Evolutionary conservation across 2,329 filamentous ascomycete genomes (phyloP), one percentile per base, ranked within the genome.

Genomic region (Xylaria sp.): DNA sequence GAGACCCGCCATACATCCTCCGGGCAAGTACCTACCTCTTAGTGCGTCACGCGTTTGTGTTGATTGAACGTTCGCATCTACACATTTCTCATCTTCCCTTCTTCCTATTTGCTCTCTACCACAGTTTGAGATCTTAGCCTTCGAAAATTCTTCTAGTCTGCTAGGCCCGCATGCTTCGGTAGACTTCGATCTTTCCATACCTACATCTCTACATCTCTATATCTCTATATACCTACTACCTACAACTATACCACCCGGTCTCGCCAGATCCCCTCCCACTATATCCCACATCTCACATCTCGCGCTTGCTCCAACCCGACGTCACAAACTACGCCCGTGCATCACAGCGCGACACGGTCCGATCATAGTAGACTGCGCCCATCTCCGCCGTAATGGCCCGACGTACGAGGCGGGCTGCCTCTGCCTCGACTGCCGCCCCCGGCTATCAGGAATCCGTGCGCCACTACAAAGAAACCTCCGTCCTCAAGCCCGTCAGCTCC

Each of bases 391-490:
- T 67, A 73, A 84, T 83, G 80, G 72, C 72, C 60, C 77, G 80
- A 67, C 81, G 81, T 66, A 70, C 65, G 64, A 72, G 69, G 34
- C 81, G 84, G 36, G 80, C 80, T 52, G 76, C 76, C 34, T 85
- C 84, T 36, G 79, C 80, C 60, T 84, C 84, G 25, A 85, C 82
- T 36, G 81, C 82, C 50, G 81, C 81, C 52, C 82, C 81, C 1
- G 72, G 81, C 63, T 80, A 84, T 66, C 74, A 82, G 32, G 63
- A 75, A 53, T 76, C 66, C 8, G 74, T 75, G 46, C 71, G 67
- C 41, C 81, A 78, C 67, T 68, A 73, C 28, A 76, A 75, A 36
- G 82, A 83, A 65, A 68, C 70, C 4, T 69, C 75, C 0, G 65
- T 84, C 1, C 76, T 85, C 9, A 81, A 81, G 65, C 76, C 79